Percentiles rank a stretch among this genome's conserved stretches.
Evolutionary conservation across 2,329 filamentous ascomycete genomes (phyloP).

Genomic region (Cryphonectria nitschkei): DNA sequence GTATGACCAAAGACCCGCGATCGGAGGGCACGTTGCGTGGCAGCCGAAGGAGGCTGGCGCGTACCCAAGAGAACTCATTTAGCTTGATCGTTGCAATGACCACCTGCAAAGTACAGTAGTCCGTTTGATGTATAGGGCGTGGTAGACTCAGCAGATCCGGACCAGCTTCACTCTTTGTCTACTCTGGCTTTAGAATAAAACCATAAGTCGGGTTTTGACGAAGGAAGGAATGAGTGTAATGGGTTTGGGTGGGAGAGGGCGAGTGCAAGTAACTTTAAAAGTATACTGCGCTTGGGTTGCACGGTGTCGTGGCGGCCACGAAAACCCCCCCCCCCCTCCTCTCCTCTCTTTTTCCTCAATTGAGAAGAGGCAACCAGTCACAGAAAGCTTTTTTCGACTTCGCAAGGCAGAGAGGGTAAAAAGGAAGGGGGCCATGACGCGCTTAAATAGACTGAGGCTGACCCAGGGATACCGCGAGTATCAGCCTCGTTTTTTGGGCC

Average conservation of each 20-base stretch:
- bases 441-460: neutral
- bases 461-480: neutral
- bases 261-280: neutral
- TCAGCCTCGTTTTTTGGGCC: neutral
- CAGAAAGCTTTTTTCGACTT: neutral
- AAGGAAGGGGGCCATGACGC: neutral
- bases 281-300: neutral
- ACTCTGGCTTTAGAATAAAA: neutral
- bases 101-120: neutral
- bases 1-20: slow-evolving; percentile 10
- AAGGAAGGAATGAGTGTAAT: neutral
- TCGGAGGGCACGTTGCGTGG: neutral
- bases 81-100: neutral
- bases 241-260: neutral
- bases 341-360: too few relatives aligned
- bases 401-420: neutral
- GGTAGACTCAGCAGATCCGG: neutral
- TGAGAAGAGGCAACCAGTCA: neutral
- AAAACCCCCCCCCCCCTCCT: neutral
- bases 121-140: neutral
- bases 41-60: neutral
- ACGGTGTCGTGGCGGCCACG: neutral
- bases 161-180: neutral
- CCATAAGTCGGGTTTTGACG: neutral
- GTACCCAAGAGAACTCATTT: neutral